A percentile compares a stretch with the other conserved stretches of the same genome.
Evolutionary conservation across 2,329 filamentous ascomycete genomes (phyloP).

Genomic region (Colletotrichum agaves): DNA sequence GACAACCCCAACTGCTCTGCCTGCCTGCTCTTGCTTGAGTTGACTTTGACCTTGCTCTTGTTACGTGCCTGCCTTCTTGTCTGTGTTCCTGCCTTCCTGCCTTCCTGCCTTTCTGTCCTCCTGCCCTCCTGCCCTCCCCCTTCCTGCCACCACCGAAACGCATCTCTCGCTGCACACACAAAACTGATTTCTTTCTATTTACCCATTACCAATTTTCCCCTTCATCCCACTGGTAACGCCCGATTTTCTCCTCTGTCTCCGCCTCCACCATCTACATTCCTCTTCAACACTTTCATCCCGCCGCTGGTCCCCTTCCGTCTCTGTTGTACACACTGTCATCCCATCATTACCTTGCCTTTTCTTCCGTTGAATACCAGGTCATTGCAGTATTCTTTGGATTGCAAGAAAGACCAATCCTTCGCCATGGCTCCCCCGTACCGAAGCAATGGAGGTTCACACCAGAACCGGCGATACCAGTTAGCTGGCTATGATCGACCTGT

Average conservation of each 20-base stretch:
- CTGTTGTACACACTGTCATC: background rate
- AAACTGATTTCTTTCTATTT: background rate
- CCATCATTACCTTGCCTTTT: background rate
- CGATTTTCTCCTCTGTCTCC: background rate
- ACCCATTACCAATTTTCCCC: background rate
- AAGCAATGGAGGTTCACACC: background rate
- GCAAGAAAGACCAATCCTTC: background rate
- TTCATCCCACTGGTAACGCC: background rate
- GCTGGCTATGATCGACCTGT: background rate
- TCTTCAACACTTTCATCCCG: background rate
- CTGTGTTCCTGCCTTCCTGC: background rate
- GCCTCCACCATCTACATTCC: background rate
- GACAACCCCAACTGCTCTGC: too few relatives aligned
- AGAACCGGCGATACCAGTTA: background rate
- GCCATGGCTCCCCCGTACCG: constrained; percentile 16
- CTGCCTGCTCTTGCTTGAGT: too few relatives aligned
- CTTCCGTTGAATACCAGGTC: too few relatives aligned
- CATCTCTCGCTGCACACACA: background rate
- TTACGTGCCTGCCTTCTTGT: background rate
- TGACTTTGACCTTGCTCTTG: too few relatives aligned
- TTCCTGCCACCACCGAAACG: background rate
- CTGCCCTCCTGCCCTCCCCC: background rate
- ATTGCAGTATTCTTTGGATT: background rate
- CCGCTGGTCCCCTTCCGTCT: background rate
- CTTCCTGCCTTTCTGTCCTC: background rate